A percentile compares a stretch with the other conserved stretches of the same genome.
phyloP scores from a whole-genome alignment of 2,329 filamentous ascomycete species.

The Colletotrichum endophyticum region DNA sequence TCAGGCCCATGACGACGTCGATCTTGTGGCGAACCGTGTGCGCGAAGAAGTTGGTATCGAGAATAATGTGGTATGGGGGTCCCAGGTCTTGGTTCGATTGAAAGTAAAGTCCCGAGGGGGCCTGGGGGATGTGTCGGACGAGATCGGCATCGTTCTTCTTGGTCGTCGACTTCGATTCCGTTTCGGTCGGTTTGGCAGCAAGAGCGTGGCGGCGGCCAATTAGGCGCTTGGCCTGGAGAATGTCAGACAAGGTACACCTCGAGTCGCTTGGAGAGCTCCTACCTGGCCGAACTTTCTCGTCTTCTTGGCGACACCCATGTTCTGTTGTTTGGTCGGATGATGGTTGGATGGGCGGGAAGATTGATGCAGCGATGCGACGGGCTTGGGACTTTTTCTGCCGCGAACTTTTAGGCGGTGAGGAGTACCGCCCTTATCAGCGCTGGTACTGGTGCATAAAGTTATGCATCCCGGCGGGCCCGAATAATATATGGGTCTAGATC shows the following conservation, averaged over 20 bases:
- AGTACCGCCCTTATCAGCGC: accelerated
- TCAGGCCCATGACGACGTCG: not conserved
- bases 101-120: not conserved
- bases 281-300: not conserved
- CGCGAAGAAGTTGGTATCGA: not conserved
- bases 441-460: not conserved
- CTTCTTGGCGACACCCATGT: not conserved
- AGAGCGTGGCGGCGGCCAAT: not conserved
- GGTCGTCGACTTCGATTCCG: not conserved
- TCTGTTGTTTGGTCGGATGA: not conserved
- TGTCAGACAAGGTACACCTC: accelerated
- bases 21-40: not conserved
- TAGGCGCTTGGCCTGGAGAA: not conserved
- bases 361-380: not conserved
- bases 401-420: not conserved
- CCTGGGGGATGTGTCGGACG: not conserved
- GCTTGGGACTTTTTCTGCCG: not conserved
- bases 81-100: not conserved
- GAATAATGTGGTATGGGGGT: not conserved
- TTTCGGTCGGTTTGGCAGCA: not conserved
- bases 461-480: not conserved
- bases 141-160: not conserved
- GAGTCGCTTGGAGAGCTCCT: not conserved
- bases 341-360: not conserved
- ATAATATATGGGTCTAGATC: accelerated